Evolutionary conservation across 768 basidiomycete species (phyloP).

Genomic region (Astraeus odoratus): DNA sequence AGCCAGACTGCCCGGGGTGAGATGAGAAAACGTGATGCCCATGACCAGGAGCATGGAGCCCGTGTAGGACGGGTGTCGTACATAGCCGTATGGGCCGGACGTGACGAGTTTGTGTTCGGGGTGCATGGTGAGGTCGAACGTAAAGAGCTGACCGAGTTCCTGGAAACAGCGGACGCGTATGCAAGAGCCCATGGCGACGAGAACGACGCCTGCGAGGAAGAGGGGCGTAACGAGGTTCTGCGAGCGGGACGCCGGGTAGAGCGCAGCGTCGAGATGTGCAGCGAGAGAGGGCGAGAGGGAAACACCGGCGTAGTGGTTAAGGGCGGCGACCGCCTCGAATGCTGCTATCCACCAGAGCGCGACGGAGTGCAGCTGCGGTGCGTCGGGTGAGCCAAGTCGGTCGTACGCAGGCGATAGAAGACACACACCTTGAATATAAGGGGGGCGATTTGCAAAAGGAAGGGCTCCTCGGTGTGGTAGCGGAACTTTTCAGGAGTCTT

Average conservation of each 20-base stretch:
- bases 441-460: conserved; percentile 50
- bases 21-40: conserved; percentile 40
- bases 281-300: conserved; percentile 29
- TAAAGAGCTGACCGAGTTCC: conserved; percentile 48
- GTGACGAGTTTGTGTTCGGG: conserved; percentile 47
- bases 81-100: conserved; percentile 41
- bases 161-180: conserved; percentile 49
- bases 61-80: conserved; percentile 51
- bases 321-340: conserved; percentile 43
- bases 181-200: conserved; percentile 37
- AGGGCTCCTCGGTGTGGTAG: conserved; percentile 47
- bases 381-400: background rate
- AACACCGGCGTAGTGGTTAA: conserved; percentile 23
- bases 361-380: conserved; percentile 39
- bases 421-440: conserved; percentile 46
- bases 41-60: conserved; percentile 45
- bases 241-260: conserved; percentile 25
- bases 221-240: conserved; percentile 32
- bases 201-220: conserved; percentile 40
- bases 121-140: conserved; percentile 51
- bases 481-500: conserved; percentile 43
- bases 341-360: conserved; percentile 44
- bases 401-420: background rate
- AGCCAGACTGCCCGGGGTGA: conserved; percentile 42
- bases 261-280: conserved; percentile 25